Evolutionary conservation across 768 basidiomycete genomes (phyloP).

Genomic region (Lactifluus hygrophoroides): DNA sequence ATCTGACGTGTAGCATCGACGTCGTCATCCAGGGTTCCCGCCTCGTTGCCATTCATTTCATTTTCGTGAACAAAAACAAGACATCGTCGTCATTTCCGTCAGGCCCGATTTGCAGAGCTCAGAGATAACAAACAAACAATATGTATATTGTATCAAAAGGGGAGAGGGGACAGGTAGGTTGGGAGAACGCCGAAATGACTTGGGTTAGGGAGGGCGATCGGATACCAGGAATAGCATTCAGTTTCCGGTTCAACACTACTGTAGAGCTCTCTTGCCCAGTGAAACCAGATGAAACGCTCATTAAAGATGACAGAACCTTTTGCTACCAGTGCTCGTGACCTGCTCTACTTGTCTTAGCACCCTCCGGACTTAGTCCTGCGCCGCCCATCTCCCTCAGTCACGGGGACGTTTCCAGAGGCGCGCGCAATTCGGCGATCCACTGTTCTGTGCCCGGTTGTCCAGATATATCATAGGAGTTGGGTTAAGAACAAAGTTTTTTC

Average conservation of each 20-base stretch:
- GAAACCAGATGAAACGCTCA: neutral
- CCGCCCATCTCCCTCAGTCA: conserved; percentile 13
- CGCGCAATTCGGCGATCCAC: conserved; percentile 6
- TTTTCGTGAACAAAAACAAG: too few relatives aligned
- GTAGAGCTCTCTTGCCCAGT: too few relatives aligned
- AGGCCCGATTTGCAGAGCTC: neutral
- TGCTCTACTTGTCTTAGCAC: conserved; percentile 11
- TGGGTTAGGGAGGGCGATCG: neutral
- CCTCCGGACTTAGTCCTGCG: conserved; percentile 8
- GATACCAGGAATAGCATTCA: neutral
- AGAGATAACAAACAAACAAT: neutral
- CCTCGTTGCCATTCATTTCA: too few relatives aligned
- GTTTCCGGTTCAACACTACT: too few relatives aligned
- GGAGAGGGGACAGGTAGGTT: too few relatives aligned
- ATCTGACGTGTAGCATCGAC: too few relatives aligned
- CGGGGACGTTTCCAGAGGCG: neutral
- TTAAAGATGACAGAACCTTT: neutral
- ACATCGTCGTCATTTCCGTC: conserved; percentile 5
- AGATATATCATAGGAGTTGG: neutral
- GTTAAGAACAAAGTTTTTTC: neutral
- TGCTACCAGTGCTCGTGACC: conserved; percentile 1
- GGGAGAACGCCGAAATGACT: neutral
- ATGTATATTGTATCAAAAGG: neutral
- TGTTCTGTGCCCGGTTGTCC: conserved; percentile 11
- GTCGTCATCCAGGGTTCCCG: too few relatives aligned